Evolutionary conservation across 805 yeast genomes (phyloP).

Genomic region (Lachancea sp.): DNA sequence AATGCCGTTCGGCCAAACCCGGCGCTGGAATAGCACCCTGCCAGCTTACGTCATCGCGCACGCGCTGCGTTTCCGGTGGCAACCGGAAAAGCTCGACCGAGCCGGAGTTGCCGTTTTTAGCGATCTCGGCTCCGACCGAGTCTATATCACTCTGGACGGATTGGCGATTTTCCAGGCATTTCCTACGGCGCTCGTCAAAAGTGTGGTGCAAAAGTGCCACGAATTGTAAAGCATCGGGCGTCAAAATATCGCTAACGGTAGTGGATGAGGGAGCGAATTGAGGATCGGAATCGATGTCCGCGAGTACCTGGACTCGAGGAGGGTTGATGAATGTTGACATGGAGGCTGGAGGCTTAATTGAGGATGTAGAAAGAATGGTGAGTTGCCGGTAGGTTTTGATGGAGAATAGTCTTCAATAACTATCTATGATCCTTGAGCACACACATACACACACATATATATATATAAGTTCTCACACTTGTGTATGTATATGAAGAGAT

Average conservation of each 20-base stretch:
- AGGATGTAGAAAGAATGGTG: no score
- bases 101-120: slow-evolving; percentile 32
- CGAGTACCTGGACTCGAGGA: slow-evolving; percentile 33
- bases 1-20: slow-evolving; percentile 67
- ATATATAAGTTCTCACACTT: not conserved
- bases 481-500: not conserved
- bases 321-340: not conserved
- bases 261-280: slow-evolving; percentile 35
- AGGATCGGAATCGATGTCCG: slow-evolving; percentile 29
- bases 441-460: not conserved
- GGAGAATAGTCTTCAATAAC: no score
- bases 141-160: slow-evolving; percentile 56
- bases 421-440: not conserved
- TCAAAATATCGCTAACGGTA: slow-evolving; percentile 34
- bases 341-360: no score
- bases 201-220: slow-evolving; percentile 68
- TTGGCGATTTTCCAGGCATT: slow-evolving; percentile 56
- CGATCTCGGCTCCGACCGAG: slow-evolving; percentile 35
- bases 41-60: slow-evolving; percentile 71
- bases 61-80: slow-evolving; percentile 58
- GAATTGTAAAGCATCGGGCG: slow-evolving; percentile 50
- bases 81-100: slow-evolving; percentile 52
- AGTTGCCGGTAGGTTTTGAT: no score
- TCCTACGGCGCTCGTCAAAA: slow-evolving; percentile 56
- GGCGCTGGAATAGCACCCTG: slow-evolving; percentile 67